These are phyloP conservation scores for Cornus kousa DNA, from an alignment of 148 eudicot species.

Conservation along the genomic window DNA sequence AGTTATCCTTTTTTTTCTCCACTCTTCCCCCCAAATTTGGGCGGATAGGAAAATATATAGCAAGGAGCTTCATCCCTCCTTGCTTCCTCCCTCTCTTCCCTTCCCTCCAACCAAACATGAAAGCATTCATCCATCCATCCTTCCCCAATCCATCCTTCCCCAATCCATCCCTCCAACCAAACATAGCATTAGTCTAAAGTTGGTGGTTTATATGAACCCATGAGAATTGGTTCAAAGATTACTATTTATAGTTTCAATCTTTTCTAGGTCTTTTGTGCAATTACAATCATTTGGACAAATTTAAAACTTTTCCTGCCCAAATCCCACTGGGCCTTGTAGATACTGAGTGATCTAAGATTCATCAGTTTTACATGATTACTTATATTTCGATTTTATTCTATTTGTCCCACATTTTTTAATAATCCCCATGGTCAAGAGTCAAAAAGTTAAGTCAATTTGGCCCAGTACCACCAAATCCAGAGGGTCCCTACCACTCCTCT, in stretches of 20 bases:
- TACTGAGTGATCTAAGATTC: background rate
- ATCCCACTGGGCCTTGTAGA: background rate
- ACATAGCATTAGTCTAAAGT: background rate
- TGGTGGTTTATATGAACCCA: background rate
- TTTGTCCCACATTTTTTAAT: background rate
- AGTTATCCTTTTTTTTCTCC: too few species aligned
- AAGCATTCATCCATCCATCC: too few species aligned
- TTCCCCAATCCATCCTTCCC: too few species aligned
- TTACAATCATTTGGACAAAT: background rate
- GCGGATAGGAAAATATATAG: too few species aligned
- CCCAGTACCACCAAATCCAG: constrained; percentile 9
- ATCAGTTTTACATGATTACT: background rate
- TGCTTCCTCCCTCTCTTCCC: too few species aligned
- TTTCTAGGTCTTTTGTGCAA: background rate
- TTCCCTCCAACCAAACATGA: too few species aligned
- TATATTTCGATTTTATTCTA: background rate
- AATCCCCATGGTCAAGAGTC: background rate
- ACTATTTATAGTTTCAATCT: background rate
- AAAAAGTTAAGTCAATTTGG: constrained; percentile 18
- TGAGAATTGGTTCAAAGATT: background rate
- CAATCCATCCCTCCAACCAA: too few species aligned
- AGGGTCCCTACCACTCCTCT: constrained; percentile 28
- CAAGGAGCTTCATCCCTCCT: too few species aligned
- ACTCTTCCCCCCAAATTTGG: too few species aligned
- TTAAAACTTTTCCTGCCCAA: background rate